phyloP scores from a whole-genome alignment of 768 basidiomycete species.

The Boletus reticuloceps region DNA sequence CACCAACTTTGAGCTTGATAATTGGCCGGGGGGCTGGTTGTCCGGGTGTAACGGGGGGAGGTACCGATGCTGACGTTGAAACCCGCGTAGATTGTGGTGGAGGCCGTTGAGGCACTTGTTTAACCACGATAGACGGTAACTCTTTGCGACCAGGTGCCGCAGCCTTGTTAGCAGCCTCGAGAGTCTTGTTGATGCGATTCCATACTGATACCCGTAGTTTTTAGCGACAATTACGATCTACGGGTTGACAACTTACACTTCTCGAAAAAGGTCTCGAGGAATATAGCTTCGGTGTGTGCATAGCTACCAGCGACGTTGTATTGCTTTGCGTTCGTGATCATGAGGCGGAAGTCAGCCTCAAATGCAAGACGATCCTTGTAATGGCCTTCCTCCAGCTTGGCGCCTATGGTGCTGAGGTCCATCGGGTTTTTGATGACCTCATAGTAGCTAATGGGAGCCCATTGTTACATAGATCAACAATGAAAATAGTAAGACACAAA shows the following conservation, averaged over 20 bases:
- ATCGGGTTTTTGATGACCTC: slow-evolving; percentile 89
- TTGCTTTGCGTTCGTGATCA: slow-evolving; percentile 81
- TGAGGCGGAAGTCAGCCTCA: slow-evolving; percentile 81
- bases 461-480: slow-evolving; percentile 1
- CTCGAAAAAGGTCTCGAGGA: slow-evolving; percentile 79
- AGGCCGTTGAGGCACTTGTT: slow-evolving; percentile 19
- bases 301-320: slow-evolving; percentile 77
- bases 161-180: slow-evolving; percentile 62
- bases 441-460: slow-evolving; percentile 65
- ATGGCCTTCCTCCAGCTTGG: slow-evolving; percentile 82
- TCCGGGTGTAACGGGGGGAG: slow-evolving; percentile 14
- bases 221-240: slow-evolving; percentile 6
- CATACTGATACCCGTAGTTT: slow-evolving; percentile 58
- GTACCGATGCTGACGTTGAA: slow-evolving; percentile 10
- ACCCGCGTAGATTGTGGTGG: slow-evolving; percentile 9
- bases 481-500: slow-evolving; percentile 30
- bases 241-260: slow-evolving; percentile 56
- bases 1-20: slow-evolving; percentile 69
- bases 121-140: slow-evolving; percentile 26
- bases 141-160: slow-evolving; percentile 22
- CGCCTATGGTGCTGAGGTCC: slow-evolving; percentile 87
- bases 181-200: slow-evolving; percentile 81
- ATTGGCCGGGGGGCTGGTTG: slow-evolving; percentile 48
- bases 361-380: slow-evolving; percentile 85
- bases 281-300: slow-evolving; percentile 72